phyloP scores from a whole-genome alignment of 2,329 filamentous ascomycete species.

The Arthrobotrys sinensis region DNA sequence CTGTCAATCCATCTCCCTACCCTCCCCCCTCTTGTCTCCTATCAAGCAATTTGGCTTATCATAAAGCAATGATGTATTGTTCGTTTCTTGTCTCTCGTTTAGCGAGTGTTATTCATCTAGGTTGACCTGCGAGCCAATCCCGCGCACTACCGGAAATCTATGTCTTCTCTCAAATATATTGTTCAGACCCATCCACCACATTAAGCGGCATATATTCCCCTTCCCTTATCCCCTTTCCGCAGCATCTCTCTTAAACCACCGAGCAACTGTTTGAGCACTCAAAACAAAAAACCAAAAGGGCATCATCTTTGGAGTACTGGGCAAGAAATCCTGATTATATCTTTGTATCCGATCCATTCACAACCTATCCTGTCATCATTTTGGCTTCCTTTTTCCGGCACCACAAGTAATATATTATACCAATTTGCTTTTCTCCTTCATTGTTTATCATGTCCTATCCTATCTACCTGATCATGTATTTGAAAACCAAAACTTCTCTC shows the following conservation, averaged over 20 bases:
- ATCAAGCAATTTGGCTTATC: slow-evolving; percentile 42
- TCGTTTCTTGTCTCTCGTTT: slow-evolving; percentile 58
- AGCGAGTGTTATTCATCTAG: slow-evolving; percentile 53
- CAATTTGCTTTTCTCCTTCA: slow-evolving; percentile 60
- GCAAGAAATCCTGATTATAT: slow-evolving; percentile 55
- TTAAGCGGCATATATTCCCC: slow-evolving; percentile 37
- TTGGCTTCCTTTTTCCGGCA: slow-evolving; percentile 40
- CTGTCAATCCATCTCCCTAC: slow-evolving; percentile 62
- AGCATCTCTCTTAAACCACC: slow-evolving; percentile 29
- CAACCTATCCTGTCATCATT: slow-evolving; percentile 30
- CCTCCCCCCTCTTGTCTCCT: slow-evolving; percentile 63
- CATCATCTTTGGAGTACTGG: slow-evolving; percentile 60
- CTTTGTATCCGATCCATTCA: slow-evolving; percentile 34
- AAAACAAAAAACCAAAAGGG: slow-evolving; percentile 54
- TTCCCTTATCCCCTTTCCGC: slow-evolving; percentile 1
- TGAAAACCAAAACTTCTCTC: slow-evolving; percentile 22
- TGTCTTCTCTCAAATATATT: slow-evolving; percentile 32
- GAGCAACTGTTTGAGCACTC: slow-evolving; percentile 29
- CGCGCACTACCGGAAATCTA: slow-evolving; percentile 42
- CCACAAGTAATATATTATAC: slow-evolving; percentile 62
- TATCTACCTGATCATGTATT: slow-evolving; percentile 42
- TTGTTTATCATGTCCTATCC: slow-evolving; percentile 33
- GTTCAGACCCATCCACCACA: slow-evolving; percentile 65
- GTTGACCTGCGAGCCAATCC: slow-evolving; percentile 27
- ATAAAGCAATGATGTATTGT: slow-evolving; percentile 38